These are phyloP conservation scores for Iberis amara DNA, from an alignment of 441 rosid species.

Conservation along the genomic window DNA sequence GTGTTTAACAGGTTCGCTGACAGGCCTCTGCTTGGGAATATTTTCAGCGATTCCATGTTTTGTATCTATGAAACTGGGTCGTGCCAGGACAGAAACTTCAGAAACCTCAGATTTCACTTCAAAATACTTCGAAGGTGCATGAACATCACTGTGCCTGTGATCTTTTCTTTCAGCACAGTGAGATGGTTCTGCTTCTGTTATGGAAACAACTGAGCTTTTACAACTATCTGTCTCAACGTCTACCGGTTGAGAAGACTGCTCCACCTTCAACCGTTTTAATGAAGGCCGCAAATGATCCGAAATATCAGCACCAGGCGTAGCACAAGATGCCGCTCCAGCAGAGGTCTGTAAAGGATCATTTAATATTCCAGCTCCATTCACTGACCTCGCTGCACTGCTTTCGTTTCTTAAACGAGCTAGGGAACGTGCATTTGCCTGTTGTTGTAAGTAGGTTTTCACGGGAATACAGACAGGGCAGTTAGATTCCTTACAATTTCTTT, in stretches of 20 bases:
- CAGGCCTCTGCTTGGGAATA: constrained; percentile 39
- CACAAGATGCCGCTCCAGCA: constrained; percentile 36
- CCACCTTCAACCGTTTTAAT: constrained; percentile 79
- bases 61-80: constrained; percentile 42
- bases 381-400: constrained; percentile 37
- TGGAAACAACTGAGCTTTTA: constrained; percentile 37
- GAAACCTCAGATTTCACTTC: constrained; percentile 57
- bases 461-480: constrained; percentile 91
- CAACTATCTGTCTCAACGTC: constrained; percentile 44
- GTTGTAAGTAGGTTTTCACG: constrained; percentile 55
- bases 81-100: constrained; percentile 46
- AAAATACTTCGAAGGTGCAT: constrained; percentile 43
- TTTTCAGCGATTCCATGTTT: constrained; percentile 48
- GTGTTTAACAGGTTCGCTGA: constrained; percentile 35
- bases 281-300: constrained; percentile 67
- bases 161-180: constrained; percentile 48
- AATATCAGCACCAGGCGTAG: constrained; percentile 40
- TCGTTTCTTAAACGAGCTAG: constrained; percentile 36
- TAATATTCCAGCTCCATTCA: constrained; percentile 39
- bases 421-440: constrained; percentile 42
- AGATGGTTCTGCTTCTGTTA: constrained; percentile 36
- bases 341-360: constrained; percentile 42
- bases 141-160: constrained; percentile 34
- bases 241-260: constrained; percentile 50
- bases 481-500: constrained; percentile 54